Percentiles rank a stretch among this genome's conserved stretches.
phyloP scores from a whole-genome alignment of 768 basidiomycete genomes.

The Mycena galericulata region DNA sequence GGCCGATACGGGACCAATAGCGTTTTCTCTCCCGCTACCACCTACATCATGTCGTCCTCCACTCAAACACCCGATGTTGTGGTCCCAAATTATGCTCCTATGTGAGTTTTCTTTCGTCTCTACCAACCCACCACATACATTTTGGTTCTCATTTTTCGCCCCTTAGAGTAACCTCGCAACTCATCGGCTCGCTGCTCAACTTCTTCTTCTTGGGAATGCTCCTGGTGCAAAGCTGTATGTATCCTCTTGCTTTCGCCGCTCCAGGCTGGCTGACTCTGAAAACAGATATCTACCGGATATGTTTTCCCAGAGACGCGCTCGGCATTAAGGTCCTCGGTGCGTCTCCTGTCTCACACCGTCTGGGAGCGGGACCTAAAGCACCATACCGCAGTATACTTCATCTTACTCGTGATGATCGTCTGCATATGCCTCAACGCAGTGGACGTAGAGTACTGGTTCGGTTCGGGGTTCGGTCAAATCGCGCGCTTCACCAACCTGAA shows the following conservation, averaged over 20 bases:
- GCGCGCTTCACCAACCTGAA: background rate
- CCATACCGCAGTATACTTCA: conserved; percentile 6
- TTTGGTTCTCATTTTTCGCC: background rate
- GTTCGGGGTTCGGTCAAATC: conserved; percentile 11
- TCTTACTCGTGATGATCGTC: conserved; percentile 7
- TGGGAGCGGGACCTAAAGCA: background rate
- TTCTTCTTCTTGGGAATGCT: conserved; percentile 20
- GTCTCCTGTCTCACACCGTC: background rate
- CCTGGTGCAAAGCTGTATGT: conserved; percentile 15
- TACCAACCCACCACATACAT: too few relatives aligned
- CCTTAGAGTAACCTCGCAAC: background rate
- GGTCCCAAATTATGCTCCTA: background rate
- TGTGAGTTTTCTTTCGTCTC: background rate
- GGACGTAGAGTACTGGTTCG: conserved; percentile 21
- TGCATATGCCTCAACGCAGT: conserved; percentile 11
- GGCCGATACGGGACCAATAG: too few relatives aligned
- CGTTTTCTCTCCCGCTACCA: too few relatives aligned
- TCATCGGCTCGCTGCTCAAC: conserved; percentile 25
- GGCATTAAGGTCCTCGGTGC: conserved; percentile 8
- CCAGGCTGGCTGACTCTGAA: too few relatives aligned
- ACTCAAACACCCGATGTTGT: background rate
- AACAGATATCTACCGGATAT: conserved; percentile 16
- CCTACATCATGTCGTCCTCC: too few relatives aligned
- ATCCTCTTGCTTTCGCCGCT: too few relatives aligned
- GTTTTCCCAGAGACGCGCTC: conserved; percentile 8